Percentiles rank a stretch among this genome's conserved stretches.
Conservation (phyloP, 2,329 filamentous ascomycete genomes). For the Sclerotinia subarctica region DNA sequence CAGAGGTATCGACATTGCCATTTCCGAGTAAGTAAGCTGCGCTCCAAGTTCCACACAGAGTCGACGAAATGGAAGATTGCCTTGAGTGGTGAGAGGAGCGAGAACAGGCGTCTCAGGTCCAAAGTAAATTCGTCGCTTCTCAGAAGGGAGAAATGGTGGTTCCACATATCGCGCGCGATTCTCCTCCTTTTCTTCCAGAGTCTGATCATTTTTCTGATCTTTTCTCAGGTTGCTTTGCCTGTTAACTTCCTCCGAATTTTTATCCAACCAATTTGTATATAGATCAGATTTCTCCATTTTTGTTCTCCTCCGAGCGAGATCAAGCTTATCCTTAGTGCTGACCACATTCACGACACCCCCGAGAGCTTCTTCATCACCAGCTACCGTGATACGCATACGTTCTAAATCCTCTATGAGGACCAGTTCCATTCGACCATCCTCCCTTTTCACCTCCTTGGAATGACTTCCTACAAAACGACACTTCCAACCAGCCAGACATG, state of each 20-base stretch:
- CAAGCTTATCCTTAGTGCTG: slow-evolving; percentile 65
- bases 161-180: slow-evolving; percentile 79
- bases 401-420: slow-evolving; percentile 55
- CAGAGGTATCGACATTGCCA: slow-evolving; percentile 89
- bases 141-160: slow-evolving; percentile 81
- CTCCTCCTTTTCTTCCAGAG: slow-evolving; percentile 55
- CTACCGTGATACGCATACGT: slow-evolving; percentile 32
- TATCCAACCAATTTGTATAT: slow-evolving; percentile 75
- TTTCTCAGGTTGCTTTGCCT: slow-evolving; percentile 48
- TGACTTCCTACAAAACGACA: slow-evolving; percentile 89
- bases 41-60: slow-evolving; percentile 87
- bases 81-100: slow-evolving; percentile 94
- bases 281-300: slow-evolving; percentile 70
- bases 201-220: slow-evolving; percentile 41
- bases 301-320: slow-evolving; percentile 69
- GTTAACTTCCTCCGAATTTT: slow-evolving; percentile 52
- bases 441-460: slow-evolving; percentile 72
- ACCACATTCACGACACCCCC: slow-evolving; percentile 74
- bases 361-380: slow-evolving; percentile 46
- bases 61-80: slow-evolving; percentile 90
- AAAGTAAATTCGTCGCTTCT: slow-evolving; percentile 93
- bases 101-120: slow-evolving; percentile 87
- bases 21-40: slow-evolving; percentile 94
- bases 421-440: slow-evolving; percentile 80
- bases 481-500: slow-evolving; percentile 85